phyloP scores from a whole-genome alignment of 2,329 filamentous ascomycete species.

The Fusarium sp. region DNA sequence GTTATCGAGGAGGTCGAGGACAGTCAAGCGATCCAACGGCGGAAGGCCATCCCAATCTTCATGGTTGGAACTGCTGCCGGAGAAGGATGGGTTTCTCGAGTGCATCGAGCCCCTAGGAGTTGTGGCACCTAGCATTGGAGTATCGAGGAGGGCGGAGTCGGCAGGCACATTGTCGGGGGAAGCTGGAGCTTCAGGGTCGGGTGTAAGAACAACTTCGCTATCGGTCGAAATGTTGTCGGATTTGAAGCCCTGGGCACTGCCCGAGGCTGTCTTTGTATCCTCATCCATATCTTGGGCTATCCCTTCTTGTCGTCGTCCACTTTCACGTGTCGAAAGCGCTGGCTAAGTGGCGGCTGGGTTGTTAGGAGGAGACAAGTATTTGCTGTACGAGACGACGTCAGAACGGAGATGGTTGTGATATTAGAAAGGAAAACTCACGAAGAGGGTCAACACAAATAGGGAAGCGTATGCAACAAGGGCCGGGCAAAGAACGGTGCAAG shows the following conservation, averaged over 20 bases:
- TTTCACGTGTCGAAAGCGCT: conserved; percentile 14
- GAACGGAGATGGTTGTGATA: not conserved
- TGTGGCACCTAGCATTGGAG: conserved; percentile 65
- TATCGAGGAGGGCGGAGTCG: conserved; percentile 62
- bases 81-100: conserved; percentile 85
- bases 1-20: conserved; percentile 96
- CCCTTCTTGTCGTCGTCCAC: not conserved
- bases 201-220: conserved; percentile 59
- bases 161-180: conserved; percentile 61
- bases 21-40: conserved; percentile 88
- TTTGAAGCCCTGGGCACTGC: conserved; percentile 37
- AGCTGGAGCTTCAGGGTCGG: conserved; percentile 56
- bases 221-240: conserved; percentile 48
- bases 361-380: not conserved
- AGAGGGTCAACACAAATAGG: not conserved
- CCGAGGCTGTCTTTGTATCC: conserved; percentile 35
- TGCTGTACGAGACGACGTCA: not conserved
- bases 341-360: conserved; percentile 1
- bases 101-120: conserved; percentile 68
- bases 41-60: conserved; percentile 91
- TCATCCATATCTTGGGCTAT: conserved; percentile 48
- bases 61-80: conserved; percentile 87
- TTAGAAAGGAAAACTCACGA: conserved; percentile 12
- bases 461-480: conserved; percentile 3
- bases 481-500: conserved; percentile 14